A percentile compares a stretch with the other conserved stretches of the same genome.
Conservation (phyloP, 1,139 yeast genomes). For the Geotrichum cucujoidarum region DNA sequence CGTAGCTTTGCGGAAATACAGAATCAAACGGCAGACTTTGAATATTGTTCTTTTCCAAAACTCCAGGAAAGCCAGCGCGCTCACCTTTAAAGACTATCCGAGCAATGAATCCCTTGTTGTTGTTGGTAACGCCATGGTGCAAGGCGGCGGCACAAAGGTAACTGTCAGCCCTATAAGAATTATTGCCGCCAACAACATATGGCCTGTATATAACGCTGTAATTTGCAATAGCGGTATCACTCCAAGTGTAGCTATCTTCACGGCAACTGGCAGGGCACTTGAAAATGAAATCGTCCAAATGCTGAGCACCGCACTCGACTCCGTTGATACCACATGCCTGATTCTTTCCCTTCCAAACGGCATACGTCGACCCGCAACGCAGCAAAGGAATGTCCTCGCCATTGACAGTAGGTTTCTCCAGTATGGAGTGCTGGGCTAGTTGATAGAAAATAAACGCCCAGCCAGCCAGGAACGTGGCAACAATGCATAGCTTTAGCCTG, state of each 20-base stretch:
- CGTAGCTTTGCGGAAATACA: slow-evolving; percentile 69
- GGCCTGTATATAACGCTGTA: slow-evolving; percentile 64
- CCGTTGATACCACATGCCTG: slow-evolving; percentile 74
- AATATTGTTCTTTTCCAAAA: slow-evolving; percentile 41
- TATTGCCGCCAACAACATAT: slow-evolving; percentile 66
- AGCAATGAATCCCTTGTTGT: slow-evolving; percentile 78
- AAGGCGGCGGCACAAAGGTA: slow-evolving; percentile 87
- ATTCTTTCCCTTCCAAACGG: slow-evolving; percentile 67
- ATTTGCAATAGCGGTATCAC: slow-evolving; percentile 72
- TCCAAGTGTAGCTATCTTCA: slow-evolving; percentile 69
- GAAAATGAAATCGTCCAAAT: slow-evolving; percentile 48
- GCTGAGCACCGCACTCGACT: slow-evolving; percentile 45
- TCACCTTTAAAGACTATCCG: slow-evolving; percentile 54
- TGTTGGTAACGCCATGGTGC: slow-evolving; percentile 75
- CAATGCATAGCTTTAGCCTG: slow-evolving; percentile 8
- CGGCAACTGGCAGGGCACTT: slow-evolving; percentile 90
- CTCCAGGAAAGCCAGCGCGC: slow-evolving; percentile 46
- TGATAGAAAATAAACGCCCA: slow-evolving; percentile 28
- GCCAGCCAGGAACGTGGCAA: slow-evolving; percentile 20
- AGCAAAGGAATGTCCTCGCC: slow-evolving; percentile 26
- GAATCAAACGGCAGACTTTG: slow-evolving; percentile 61
- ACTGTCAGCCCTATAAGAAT: slow-evolving; percentile 81
- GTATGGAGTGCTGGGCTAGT: slow-evolving; percentile 26
- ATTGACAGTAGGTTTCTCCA: slow-evolving; percentile 29
- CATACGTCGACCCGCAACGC: slow-evolving; percentile 34